Percentiles rank a stretch among this genome's conserved stretches.
Evolutionary conservation across 768 basidiomycete species (phyloP).

Genomic region (Pisolithus marmoratus): DNA sequence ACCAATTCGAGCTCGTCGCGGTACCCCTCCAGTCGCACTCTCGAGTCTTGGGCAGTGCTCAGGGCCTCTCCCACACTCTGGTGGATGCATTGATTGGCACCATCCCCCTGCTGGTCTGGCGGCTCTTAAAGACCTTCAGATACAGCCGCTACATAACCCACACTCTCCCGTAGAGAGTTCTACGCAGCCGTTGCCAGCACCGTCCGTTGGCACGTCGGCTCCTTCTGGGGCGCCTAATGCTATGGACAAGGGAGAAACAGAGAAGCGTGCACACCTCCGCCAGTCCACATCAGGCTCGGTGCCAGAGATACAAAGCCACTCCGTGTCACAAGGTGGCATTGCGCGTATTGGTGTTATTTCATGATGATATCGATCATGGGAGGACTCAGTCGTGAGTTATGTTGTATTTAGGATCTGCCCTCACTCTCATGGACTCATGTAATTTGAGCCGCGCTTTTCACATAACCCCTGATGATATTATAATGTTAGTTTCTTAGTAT

Average conservation of each 20-base stretch:
- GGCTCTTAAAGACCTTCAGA: slow-evolving; percentile 9
- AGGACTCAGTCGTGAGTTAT: slow-evolving; percentile 8
- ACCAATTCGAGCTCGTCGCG: slow-evolving; percentile 18
- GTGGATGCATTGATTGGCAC: slow-evolving; percentile 18
- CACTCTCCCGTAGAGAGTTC: slow-evolving; percentile 13
- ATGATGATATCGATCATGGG: slow-evolving; percentile 8
- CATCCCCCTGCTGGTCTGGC: slow-evolving; percentile 20
- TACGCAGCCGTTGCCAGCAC: slow-evolving; percentile 1
- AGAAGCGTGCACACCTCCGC: slow-evolving; percentile 18
- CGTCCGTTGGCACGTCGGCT: not conserved
- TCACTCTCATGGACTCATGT: not conserved
- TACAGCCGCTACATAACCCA: slow-evolving; percentile 15
- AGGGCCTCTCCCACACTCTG: slow-evolving; percentile 6
- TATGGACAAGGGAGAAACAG: not conserved
- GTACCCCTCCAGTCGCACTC: slow-evolving; percentile 21
- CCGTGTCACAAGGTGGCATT: slow-evolving; percentile 18
- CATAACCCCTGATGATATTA: not conserved
- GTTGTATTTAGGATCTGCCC: slow-evolving; percentile 7
- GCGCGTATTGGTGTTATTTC: slow-evolving; percentile 20
- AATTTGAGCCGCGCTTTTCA: not conserved
- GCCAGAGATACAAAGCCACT: slow-evolving; percentile 19
- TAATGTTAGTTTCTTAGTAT: not conserved
- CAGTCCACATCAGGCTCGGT: slow-evolving; percentile 9
- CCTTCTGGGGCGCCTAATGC: not conserved
- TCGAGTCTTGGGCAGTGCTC: slow-evolving; percentile 13